Evolutionary conservation across 768 basidiomycete genomes (phyloP).

Genomic region (Termitomyces sp.): DNA sequence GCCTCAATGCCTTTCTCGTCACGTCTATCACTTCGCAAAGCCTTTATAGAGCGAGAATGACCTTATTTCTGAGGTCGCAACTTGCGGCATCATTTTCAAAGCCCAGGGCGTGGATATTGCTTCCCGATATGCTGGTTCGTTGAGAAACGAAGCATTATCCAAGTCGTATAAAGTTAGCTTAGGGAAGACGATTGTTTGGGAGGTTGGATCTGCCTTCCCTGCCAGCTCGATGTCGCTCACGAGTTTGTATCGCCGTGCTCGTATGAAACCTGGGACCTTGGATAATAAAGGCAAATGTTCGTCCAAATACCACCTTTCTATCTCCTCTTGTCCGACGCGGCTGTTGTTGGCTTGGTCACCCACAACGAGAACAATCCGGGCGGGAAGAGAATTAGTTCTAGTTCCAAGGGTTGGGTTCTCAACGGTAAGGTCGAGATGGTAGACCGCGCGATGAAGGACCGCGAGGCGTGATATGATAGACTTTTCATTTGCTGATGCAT

Average conservation of each 20-base stretch:
- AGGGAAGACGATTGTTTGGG: neutral
- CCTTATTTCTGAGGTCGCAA: conserved; percentile 1
- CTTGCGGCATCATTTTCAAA: neutral
- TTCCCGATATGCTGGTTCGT: conserved; percentile 5
- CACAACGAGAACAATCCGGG: conserved; percentile 16
- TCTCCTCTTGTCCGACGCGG: conserved; percentile 17
- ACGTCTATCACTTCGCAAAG: conserved; percentile 1
- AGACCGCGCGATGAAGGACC: conserved; percentile 20
- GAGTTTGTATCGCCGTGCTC: conserved; percentile 22
- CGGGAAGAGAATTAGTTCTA: conserved; percentile 3
- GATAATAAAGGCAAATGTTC: conserved; percentile 21
- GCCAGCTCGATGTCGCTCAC: conserved; percentile 8
- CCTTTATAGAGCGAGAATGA: conserved; percentile 8
- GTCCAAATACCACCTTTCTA: conserved; percentile 25
- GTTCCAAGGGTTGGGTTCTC: conserved; percentile 9
- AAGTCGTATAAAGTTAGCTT: conserved; percentile 13
- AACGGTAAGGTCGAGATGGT: conserved; percentile 12
- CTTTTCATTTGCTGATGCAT: conserved; percentile 20
- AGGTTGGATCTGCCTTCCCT: conserved; percentile 6
- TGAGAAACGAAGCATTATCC: conserved; percentile 2
- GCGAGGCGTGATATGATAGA: conserved; percentile 18
- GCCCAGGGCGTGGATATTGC: conserved; percentile 8
- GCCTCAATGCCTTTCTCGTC: neutral
- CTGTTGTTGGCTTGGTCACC: neutral
- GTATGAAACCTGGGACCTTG: conserved; percentile 25